Percentiles rank a stretch among this genome's conserved stretches.
These are phyloP conservation scores for Amphibolis antarctica DNA, from an alignment of 106 monocot species.

Conservation along the genomic window DNA sequence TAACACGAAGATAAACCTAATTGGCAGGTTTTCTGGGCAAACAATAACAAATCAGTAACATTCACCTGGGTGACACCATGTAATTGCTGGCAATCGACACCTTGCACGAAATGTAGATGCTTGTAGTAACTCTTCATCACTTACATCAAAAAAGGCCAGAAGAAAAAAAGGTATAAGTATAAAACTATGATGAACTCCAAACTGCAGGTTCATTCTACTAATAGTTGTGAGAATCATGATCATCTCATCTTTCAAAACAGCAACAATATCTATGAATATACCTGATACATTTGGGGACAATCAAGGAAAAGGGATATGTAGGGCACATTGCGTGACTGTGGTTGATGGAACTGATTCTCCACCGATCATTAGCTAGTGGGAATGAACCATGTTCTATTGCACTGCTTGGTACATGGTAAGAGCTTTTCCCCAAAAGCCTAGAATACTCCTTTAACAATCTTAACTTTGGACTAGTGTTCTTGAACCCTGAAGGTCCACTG, in stretches of 20 bases:
- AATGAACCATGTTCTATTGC: slow-evolving; percentile 27
- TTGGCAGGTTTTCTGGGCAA: background rate
- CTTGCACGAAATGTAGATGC: slow-evolving; percentile 80
- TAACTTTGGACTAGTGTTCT: slow-evolving; percentile 46
- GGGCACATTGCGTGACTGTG: slow-evolving; percentile 49
- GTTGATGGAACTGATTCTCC: slow-evolving; percentile 70
- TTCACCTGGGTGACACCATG: slow-evolving; percentile 88
- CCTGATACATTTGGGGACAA: slow-evolving; percentile 86
- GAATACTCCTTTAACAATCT: slow-evolving; percentile 66
- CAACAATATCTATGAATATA: slow-evolving; percentile 7
- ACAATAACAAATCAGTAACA: background rate
- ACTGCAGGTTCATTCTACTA: background rate
- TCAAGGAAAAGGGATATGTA: slow-evolving; percentile 76
- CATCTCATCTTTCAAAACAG: background rate
- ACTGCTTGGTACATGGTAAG: slow-evolving; percentile 13
- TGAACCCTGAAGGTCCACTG: slow-evolving; percentile 61
- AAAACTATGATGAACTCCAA: background rate
- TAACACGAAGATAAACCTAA: background rate
- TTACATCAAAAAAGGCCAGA: background rate
- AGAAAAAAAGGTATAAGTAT: background rate
- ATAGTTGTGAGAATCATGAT: background rate
- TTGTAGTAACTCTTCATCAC: slow-evolving; percentile 80
- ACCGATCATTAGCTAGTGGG: slow-evolving; percentile 46
- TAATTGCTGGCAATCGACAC: slow-evolving; percentile 74
- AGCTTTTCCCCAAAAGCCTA: slow-evolving; percentile 56